Evolutionary conservation across 306 rosid genomes (phyloP).

Genomic region (Fragaria vesca): DNA sequence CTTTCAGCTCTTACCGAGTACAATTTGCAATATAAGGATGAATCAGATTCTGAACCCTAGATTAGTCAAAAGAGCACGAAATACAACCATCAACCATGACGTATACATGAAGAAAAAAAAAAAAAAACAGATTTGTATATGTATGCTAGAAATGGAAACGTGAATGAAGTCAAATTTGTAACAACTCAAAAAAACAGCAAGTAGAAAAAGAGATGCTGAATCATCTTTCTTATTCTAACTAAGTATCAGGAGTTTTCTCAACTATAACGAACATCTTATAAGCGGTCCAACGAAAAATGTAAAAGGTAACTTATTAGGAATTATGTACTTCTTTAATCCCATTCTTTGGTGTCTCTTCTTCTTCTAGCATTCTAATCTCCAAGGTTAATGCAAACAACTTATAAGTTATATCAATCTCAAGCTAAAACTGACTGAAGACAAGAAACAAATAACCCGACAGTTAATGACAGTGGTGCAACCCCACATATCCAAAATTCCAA

Average conservation of each 20-base stretch:
- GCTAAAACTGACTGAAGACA: background rate
- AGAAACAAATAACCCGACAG: background rate
- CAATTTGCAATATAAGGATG: background rate
- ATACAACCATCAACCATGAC: background rate
- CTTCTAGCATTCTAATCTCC: background rate
- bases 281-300: background rate
- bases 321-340: background rate
- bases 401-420: background rate
- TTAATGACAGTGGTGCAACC: background rate
- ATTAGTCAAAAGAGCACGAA: background rate
- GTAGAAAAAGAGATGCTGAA: background rate
- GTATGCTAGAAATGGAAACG: background rate
- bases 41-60: background rate
- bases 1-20: background rate
- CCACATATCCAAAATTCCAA: background rate
- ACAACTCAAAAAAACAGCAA: constrained; percentile 5
- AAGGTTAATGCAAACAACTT: background rate
- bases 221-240: background rate
- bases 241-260: background rate
- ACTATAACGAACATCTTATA: background rate
- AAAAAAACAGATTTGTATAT: background rate
- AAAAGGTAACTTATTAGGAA: background rate
- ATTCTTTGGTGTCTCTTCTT: background rate
- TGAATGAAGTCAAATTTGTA: background rate
- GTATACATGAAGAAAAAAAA: no score